phyloP scores from a whole-genome alignment of 306 rosid genomes.

The Citrullus amarus region DNA sequence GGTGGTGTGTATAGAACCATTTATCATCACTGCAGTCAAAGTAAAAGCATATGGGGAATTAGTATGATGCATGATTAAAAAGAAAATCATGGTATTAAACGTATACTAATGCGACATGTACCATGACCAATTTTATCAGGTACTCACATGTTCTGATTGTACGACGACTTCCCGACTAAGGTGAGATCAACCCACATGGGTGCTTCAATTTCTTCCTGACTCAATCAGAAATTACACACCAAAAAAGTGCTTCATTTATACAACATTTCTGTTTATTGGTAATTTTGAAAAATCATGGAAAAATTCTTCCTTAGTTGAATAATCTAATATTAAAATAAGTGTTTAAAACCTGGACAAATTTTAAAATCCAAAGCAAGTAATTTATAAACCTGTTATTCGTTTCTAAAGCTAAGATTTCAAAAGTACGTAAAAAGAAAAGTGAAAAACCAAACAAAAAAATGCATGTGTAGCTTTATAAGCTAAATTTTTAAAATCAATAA shows the following conservation, averaged over 20 bases:
- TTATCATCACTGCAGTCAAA: slow-evolving; percentile 38
- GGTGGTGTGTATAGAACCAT: slow-evolving; percentile 62
- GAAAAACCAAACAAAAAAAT: not conserved
- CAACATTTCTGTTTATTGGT: not conserved
- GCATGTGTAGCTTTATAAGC: no score
- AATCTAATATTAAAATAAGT: not conserved
- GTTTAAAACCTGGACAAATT: not conserved
- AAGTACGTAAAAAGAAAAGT: not conserved
- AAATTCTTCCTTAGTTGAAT: not conserved
- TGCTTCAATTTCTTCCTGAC: slow-evolving; percentile 68
- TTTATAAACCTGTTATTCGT: no score
- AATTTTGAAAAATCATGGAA: not conserved
- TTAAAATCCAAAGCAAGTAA: not conserved
- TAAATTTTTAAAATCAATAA: not conserved
- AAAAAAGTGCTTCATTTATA: not conserved
- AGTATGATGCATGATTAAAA: not conserved
- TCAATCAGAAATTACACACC: slow-evolving; percentile 15
- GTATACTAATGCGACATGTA: not conserved
- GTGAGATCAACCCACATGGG: slow-evolving; percentile 79
- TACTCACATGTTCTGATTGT: slow-evolving; percentile 37
- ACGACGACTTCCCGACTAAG: slow-evolving; percentile 27
- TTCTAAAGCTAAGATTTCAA: not conserved
- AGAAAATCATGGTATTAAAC: not conserved
- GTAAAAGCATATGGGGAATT: slow-evolving; percentile 1
- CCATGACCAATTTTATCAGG: slow-evolving; percentile 1